Conservation (phyloP, 202 grass and related monocot species). For the Tripidium arundinaceum region DNA sequence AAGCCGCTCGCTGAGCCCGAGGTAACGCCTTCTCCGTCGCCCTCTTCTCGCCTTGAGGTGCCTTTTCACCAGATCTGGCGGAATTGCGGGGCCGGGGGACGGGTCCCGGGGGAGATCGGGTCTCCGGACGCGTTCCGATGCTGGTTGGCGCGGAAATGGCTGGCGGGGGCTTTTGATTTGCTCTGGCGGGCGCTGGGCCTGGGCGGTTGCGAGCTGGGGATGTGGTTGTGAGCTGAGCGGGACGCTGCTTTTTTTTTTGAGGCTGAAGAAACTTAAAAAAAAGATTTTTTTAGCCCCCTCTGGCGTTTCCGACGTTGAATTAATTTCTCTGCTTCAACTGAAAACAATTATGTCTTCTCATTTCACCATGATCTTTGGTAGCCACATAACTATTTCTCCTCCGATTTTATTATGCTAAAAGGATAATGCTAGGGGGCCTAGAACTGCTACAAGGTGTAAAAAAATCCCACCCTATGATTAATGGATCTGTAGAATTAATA, state of each 20-base stretch:
- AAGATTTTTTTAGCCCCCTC: too few relatives aligned
- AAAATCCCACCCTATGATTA: background rate
- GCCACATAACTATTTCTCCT: background rate
- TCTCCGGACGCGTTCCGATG: background rate
- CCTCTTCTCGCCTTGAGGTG: background rate
- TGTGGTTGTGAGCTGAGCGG: background rate
- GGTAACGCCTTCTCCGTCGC: slow-evolving; percentile 34
- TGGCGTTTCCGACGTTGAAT: background rate
- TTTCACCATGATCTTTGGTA: background rate
- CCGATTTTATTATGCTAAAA: background rate
- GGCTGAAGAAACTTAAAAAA: background rate
- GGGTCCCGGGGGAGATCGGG: slow-evolving; percentile 24
- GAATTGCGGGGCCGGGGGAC: background rate
- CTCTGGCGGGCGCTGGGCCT: background rate
- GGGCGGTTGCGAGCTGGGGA: background rate
- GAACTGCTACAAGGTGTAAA: background rate
- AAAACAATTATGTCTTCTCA: background rate
- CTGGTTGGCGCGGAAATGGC: slow-evolving; percentile 1
- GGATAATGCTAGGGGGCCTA: background rate
- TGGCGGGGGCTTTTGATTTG: slow-evolving; percentile 15
- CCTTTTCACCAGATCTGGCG: slow-evolving; percentile 41
- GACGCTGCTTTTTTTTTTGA: background rate
- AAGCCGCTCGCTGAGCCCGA: slow-evolving; percentile 90
- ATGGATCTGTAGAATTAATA: background rate
- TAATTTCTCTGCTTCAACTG: background rate